Evolutionary conservation across 2,329 filamentous ascomycete species (phyloP).

Genomic region (Pestalotiopsis sp.): DNA sequence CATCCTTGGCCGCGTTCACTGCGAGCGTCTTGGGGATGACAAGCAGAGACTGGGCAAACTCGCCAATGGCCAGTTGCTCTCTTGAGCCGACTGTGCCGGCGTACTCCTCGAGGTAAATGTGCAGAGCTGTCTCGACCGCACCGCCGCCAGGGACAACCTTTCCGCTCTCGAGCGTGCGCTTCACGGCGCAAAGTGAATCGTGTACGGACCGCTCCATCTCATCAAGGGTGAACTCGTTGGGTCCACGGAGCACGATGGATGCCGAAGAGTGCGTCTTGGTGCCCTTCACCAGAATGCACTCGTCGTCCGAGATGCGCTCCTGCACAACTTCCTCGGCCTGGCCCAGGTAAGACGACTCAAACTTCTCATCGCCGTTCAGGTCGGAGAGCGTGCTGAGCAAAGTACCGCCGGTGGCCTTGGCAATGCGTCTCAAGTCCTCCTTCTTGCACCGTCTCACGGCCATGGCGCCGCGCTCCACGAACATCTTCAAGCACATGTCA

Average conservation of each 20-base stretch:
- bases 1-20: slow-evolving; percentile 95
- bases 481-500: slow-evolving; percentile 90
- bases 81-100: slow-evolving; percentile 95
- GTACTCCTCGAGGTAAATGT: slow-evolving; percentile 99
- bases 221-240: slow-evolving; percentile 95
- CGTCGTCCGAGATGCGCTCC: slow-evolving; percentile 97
- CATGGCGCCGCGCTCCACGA: slow-evolving; percentile 94
- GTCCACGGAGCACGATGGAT: slow-evolving; percentile 91
- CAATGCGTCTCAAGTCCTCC: slow-evolving; percentile 94
- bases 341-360: slow-evolving; percentile 87
- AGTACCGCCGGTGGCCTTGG: slow-evolving; percentile 92
- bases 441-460: slow-evolving; percentile 97
- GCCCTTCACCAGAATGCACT: slow-evolving; percentile 95
- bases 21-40: slow-evolving; percentile 95
- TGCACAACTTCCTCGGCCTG: slow-evolving; percentile 96
- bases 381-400: slow-evolving; percentile 93
- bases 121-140: slow-evolving; percentile 96
- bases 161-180: slow-evolving; percentile 94
- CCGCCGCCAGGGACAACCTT: slow-evolving; percentile 96
- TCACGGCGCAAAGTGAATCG: slow-evolving; percentile 94
- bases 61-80: slow-evolving; percentile 96
- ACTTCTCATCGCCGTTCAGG: slow-evolving; percentile 95
- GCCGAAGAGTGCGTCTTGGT: slow-evolving; percentile 93
- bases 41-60: slow-evolving; percentile 94
- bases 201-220: slow-evolving; percentile 99